These are phyloP conservation scores for Lipomyces mesembrius DNA, from an alignment of 805 yeast species.

Conservation along the genomic window DNA sequence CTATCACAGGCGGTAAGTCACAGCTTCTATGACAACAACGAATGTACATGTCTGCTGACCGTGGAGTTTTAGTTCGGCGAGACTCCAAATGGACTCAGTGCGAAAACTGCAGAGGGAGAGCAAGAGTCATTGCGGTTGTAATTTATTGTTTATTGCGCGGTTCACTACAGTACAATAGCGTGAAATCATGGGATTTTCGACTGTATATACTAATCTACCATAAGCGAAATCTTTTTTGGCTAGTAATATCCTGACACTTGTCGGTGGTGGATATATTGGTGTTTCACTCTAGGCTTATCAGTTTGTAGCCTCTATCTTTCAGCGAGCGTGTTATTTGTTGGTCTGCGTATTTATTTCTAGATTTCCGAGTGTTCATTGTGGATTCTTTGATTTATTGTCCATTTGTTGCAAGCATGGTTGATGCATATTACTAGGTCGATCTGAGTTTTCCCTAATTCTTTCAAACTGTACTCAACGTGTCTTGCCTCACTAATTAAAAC, in stretches of 20 bases:
- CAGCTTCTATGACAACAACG: not conserved
- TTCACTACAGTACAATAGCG: not conserved
- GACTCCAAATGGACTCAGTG: slow-evolving; percentile 47
- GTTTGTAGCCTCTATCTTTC: not conserved
- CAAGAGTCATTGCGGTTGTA: slow-evolving; percentile 26
- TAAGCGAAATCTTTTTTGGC: not conserved
- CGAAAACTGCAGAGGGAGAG: slow-evolving; percentile 13
- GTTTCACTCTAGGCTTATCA: not conserved
- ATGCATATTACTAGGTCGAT: no score
- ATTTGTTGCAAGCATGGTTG: no score
- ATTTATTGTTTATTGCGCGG: not conserved
- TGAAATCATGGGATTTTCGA: not conserved
- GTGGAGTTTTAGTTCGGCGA: slow-evolving; percentile 44
- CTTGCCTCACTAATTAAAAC: no score
- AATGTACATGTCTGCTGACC: not conserved
- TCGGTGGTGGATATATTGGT: not conserved
- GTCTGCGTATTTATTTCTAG: no score
- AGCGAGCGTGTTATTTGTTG: no score
- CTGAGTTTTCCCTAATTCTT: no score
- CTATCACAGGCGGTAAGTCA: slow-evolving; percentile 52
- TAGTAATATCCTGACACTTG: not conserved
- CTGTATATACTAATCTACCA: not conserved
- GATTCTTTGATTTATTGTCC: no score
- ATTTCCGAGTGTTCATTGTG: no score
- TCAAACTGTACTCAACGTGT: no score